These are phyloP conservation scores for Epipyxis sp. DNA, from an alignment of 108 stramenopile genomes.

Conservation along the genomic window DNA sequence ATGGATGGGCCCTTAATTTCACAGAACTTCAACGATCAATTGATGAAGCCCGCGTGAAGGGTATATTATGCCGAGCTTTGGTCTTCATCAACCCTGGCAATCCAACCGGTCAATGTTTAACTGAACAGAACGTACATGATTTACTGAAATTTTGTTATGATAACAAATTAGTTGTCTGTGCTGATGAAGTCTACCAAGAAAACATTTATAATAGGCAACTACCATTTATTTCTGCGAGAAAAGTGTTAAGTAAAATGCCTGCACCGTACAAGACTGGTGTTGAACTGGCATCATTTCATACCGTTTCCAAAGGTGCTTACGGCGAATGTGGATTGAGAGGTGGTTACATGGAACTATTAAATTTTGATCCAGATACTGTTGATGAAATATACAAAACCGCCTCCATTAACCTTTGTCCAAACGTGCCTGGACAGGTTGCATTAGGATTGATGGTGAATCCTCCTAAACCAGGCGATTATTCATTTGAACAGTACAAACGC, in stretches of 20 bases:
- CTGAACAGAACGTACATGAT: constrained; percentile 5
- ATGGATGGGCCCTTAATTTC: not conserved
- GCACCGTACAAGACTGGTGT: not conserved
- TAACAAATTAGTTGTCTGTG: constrained; percentile 13
- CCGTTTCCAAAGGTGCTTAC: constrained; percentile 15
- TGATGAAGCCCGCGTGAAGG: constrained; percentile 7
- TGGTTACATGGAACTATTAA: constrained; percentile 15
- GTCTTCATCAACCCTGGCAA: constrained; percentile 28
- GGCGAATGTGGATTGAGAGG: constrained; percentile 25
- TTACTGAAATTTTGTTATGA: not conserved
- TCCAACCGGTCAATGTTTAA: constrained; percentile 22
- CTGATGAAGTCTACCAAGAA: constrained; percentile 27
- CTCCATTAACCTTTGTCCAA: constrained; percentile 16
- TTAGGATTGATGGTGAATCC: constrained; percentile 25
- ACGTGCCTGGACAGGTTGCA: constrained; percentile 22
- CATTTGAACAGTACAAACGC: not conserved
- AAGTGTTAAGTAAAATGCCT: not conserved
- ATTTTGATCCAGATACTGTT: not conserved
- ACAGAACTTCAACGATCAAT: not conserved
- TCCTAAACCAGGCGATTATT: not conserved
- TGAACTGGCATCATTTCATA: constrained; percentile 26
- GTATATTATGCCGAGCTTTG: constrained; percentile 15
- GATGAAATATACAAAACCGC: constrained; percentile 17
- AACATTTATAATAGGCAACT: not conserved
- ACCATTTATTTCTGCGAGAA: constrained; percentile 17